Evolutionary conservation across 208 protist genomes (phyloP), one percentile per base, ranked within the genome.

Genomic region (Crithidia sp.): DNA sequence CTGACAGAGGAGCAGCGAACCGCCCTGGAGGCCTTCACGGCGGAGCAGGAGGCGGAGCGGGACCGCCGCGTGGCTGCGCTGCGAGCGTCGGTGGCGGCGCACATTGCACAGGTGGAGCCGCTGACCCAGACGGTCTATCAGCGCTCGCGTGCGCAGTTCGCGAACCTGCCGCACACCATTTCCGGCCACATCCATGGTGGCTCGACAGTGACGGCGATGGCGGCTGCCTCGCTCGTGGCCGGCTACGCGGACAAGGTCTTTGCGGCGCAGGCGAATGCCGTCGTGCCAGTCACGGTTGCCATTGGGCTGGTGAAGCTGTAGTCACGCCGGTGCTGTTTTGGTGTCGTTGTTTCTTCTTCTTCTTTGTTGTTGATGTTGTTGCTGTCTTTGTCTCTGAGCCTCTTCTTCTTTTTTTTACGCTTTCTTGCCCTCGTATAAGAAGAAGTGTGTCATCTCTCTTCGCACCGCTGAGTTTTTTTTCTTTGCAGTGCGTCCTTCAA

Each of bases 281-380:
- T 94, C 4, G 74, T 84, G 41, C 43, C 66, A 0, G 76, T 82
- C 36, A 74, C 80, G 10, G 56, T 90, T 9, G 83, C 84, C 16
- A 62, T 86, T 17, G 89, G 89, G 19, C 77, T 94, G 14, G 81
- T 74, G 16, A 84, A 74, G 19, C 58, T 94, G 64, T 82, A 78
- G 72, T 2, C 36, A 16, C 19, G 5, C 0, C 36, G 5, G 7
- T 2, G 47, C 37, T 49, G 10, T 52, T 39, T 7, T 28, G 28
- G 1, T 28, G 28, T 28, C 28, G 28, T 28, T 36, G 10, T 19
- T 41, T 49, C 39, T 39, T 28, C n/a, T 14, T 55, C 19, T 60
- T 71, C 17, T 39, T 65, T 9, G 17, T 19, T 65, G 39, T 53
- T 65, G n/a, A 14, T 28, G 28, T 28, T 28, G 28, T 28, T 28